Evolutionary conservation across 352 stramenopile genomes (phyloP).

Genomic region (Pythium coloratum): DNA sequence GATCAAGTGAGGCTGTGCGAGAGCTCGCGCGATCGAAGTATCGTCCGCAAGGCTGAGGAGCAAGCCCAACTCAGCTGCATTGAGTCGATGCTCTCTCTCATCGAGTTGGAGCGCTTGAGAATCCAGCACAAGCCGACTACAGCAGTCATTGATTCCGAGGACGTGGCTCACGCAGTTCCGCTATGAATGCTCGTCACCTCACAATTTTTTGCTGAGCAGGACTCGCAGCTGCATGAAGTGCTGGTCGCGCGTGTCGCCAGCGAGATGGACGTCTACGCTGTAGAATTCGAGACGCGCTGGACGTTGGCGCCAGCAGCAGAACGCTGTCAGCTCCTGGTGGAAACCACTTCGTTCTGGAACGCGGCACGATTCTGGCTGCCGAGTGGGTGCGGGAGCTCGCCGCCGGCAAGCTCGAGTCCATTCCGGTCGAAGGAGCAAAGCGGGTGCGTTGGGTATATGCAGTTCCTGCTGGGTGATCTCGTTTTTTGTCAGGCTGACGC

Average conservation of each 20-base stretch:
- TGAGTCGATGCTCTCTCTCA: no score
- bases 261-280: background rate
- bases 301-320: background rate
- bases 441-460: background rate
- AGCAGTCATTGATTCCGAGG: no score
- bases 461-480: background rate
- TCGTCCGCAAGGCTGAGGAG: no score
- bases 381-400: background rate
- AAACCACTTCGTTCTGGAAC: constrained; percentile 6
- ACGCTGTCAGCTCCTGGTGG: background rate
- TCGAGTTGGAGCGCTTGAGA: no score
- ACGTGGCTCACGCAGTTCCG: no score
- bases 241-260: background rate
- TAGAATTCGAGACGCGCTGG: background rate
- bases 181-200: no score
- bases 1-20: no score
- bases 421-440: background rate
- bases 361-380: constrained; percentile 5
- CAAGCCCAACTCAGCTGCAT: no score
- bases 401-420: background rate
- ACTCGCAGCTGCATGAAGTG: no score
- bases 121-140: no score
- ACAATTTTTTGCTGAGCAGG: no score
- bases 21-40: no score
- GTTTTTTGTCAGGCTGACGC: background rate